Base-by-base conservation (phyloP, 352 stramenopile genomes). In the Pythium periplocum region DNA sequence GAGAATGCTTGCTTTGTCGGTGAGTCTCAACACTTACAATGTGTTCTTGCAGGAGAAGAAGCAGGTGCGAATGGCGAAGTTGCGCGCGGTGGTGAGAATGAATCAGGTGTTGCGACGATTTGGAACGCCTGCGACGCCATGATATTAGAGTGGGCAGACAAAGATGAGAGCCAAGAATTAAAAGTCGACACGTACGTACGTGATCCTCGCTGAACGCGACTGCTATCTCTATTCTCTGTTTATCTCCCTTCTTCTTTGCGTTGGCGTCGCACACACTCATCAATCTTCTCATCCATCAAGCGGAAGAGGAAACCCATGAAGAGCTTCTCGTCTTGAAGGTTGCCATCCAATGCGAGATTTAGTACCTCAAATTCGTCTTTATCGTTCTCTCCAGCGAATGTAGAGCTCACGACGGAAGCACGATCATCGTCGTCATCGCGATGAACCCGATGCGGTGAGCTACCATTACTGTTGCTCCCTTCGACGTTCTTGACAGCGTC, bases 281-380 rank as follows among this genome's bases (percentile, higher is more conserved):
- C 71, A 12, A 91, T 66, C 53, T 81, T 71, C 34, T 87, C 77
- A 47, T 93, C 83, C 45, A 93, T 64, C 45, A 90, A 51, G 12
- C 76, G 70, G 1, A 72, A 64, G 12, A 93, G 62, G 47, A 91
- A 70, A 41, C 45, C 61, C 9, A 93, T 57, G 53, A 90, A 93
- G 26, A 88, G 68, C 52, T 87, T 86, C 58, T 93, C 83, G 55
- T 87, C 76, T 48, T 83, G 66, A 33, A 72, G 36, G 44, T 78
- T 73, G 47, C 70, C 71, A 50, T 91, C 80, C 10, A 90, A 52
- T 6, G 61, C 62, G 17, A 85, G 69, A 45, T 89, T 87, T 37
- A 91, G 57, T 33, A 77, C 41, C 45, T 90, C 81, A 63, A 92
- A 90, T 51, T 92, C 81, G 55, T 92, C 77, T 50, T 81, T 86